Conservation (phyloP, 2,329 filamentous ascomycete species). For the Volutella citrinella region DNA sequence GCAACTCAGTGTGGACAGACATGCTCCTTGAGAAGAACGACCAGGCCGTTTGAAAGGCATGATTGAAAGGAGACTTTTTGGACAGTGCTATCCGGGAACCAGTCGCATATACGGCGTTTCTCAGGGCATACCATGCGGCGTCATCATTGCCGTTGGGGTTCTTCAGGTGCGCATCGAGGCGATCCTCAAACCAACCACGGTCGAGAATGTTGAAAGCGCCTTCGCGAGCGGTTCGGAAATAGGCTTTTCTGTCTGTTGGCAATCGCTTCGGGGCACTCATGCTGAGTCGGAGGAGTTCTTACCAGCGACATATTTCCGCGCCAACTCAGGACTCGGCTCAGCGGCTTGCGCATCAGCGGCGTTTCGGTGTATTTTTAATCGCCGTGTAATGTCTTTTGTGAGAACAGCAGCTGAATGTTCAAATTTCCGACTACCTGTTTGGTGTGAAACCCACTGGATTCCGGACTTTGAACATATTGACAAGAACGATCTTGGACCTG, state of each 20-base stretch:
- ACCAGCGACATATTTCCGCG: background rate
- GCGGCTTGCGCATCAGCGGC: background rate
- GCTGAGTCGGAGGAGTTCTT: background rate
- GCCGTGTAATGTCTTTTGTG: background rate
- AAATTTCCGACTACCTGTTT: background rate
- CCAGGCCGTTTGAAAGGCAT: conserved; percentile 1
- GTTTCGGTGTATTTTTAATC: background rate
- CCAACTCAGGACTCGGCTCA: background rate
- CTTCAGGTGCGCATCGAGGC: background rate
- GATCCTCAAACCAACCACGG: conserved; percentile 1
- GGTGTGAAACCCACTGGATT: background rate
- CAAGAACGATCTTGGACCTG: conserved; percentile 1
- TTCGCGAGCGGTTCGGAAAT: background rate
- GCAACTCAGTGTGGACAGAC: background rate
- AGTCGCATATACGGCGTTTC: background rate
- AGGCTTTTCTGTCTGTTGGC: too few relatives aligned
- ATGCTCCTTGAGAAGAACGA: background rate
- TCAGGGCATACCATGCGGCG: conserved; percentile 1
- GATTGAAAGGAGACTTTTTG: background rate
- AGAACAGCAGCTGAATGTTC: background rate
- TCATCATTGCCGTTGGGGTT: background rate
- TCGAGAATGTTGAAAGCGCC: background rate
- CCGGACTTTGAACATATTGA: conserved; percentile 2
- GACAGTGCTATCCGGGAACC: background rate
- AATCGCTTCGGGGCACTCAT: too few relatives aligned